phyloP scores from a whole-genome alignment of 306 rosid genomes.

The Sindora glabra region DNA sequence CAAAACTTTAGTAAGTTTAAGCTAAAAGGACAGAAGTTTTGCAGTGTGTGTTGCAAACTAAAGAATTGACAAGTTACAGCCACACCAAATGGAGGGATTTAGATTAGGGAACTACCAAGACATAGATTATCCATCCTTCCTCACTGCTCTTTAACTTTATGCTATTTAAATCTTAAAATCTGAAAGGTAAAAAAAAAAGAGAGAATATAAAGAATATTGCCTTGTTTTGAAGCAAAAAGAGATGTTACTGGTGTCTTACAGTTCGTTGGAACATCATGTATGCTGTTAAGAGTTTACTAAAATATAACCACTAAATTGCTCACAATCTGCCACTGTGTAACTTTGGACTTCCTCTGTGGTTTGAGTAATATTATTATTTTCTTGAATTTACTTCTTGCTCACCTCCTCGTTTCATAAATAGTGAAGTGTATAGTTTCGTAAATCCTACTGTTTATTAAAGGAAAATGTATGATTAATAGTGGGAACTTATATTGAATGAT shows the following conservation, averaged over 20 bases:
- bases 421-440: too few relatives aligned
- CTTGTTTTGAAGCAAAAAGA: conserved; percentile 14
- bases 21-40: conserved; percentile 38
- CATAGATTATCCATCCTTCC: conserved; percentile 38
- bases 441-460: too few relatives aligned
- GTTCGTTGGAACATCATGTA: not conserved
- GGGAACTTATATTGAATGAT: too few relatives aligned
- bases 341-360: too few relatives aligned
- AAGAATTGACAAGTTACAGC: conserved; percentile 2
- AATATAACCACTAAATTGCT: too few relatives aligned
- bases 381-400: too few relatives aligned
- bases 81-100: conserved; percentile 32
- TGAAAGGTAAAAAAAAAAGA: not conserved
- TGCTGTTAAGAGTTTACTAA: not conserved
- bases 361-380: too few relatives aligned
- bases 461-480: too few relatives aligned
- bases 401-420: too few relatives aligned
- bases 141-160: conserved; percentile 4
- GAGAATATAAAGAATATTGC: too few relatives aligned
- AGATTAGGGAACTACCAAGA: conserved; percentile 35
- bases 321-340: too few relatives aligned
- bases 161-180: not conserved
- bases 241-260: not conserved
- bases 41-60: conserved; percentile 5
- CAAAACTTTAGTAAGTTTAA: conserved; percentile 28